Conservation (phyloP, 2,329 filamentous ascomycete genomes). For the Rosellinia necatrix region DNA sequence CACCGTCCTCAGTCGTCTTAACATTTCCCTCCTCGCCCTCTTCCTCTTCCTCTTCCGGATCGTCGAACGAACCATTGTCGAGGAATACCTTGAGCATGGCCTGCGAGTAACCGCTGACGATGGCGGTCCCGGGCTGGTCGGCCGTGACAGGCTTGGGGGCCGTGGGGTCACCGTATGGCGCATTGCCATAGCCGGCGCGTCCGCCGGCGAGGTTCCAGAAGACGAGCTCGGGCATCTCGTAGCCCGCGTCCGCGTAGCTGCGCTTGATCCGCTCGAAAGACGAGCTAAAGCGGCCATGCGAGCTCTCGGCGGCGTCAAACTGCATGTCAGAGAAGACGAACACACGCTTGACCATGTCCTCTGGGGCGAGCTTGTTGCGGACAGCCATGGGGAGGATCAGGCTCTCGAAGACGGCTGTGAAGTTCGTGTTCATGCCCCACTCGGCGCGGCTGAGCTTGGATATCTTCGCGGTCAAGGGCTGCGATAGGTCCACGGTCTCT, state of each 20-base stretch:
- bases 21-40: slow-evolving; percentile 41
- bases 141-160: slow-evolving; percentile 55
- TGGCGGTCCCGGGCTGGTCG: slow-evolving; percentile 49
- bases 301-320: slow-evolving; percentile 50
- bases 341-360: slow-evolving; percentile 65
- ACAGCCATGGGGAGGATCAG: slow-evolving; percentile 60
- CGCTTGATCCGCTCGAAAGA: slow-evolving; percentile 56
- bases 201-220: slow-evolving; percentile 63
- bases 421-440: slow-evolving; percentile 56
- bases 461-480: slow-evolving; percentile 50
- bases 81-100: slow-evolving; percentile 62
- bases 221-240: slow-evolving; percentile 62
- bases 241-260: slow-evolving; percentile 53
- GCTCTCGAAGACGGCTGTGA: slow-evolving; percentile 57
- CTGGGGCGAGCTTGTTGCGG: slow-evolving; percentile 52
- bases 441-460: slow-evolving; percentile 32
- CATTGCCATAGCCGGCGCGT: slow-evolving; percentile 30
- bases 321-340: slow-evolving; percentile 68
- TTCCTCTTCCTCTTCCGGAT: slow-evolving; percentile 41
- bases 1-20: slow-evolving; percentile 44
- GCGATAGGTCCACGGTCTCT: slow-evolving; percentile 45
- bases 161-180: slow-evolving; percentile 32
- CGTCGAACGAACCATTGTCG: slow-evolving; percentile 53
- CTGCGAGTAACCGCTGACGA: slow-evolving; percentile 63
- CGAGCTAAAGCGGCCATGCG: slow-evolving; percentile 43